phyloP scores from a whole-genome alignment of 1,284 basidiomycete genomes.

The Takashimella tepidaria region DNA sequence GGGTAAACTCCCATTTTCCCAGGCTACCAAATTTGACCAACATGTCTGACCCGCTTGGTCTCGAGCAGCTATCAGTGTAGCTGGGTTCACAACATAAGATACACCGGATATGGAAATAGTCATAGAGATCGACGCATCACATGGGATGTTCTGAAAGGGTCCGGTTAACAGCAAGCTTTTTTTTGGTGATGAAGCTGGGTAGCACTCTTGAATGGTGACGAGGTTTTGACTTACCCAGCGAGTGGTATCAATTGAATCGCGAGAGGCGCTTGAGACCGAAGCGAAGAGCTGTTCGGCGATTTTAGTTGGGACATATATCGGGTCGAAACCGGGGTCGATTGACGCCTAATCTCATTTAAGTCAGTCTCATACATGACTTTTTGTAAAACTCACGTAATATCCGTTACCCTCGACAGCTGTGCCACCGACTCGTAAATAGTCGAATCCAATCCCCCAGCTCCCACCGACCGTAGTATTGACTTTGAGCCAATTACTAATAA shows the following conservation, averaged over 20 bases:
- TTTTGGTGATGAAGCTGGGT: not conserved
- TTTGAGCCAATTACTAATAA: conserved; percentile 37
- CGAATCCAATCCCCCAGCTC: conserved; percentile 32
- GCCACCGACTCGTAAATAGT: conserved; percentile 23
- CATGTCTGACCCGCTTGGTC: conserved; percentile 26
- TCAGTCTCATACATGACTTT: too few species aligned
- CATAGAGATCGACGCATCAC: conserved; percentile 33
- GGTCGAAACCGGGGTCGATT: conserved; percentile 41
- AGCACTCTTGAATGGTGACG: too few species aligned
- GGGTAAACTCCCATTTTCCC: conserved; percentile 34
- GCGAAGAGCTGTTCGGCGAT: conserved; percentile 31
- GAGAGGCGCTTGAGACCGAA: conserved; percentile 17
- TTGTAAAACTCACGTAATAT: conserved; percentile 22
- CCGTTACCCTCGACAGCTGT: conserved; percentile 18
- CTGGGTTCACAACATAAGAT: conserved; percentile 29
- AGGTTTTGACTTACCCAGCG: conserved; percentile 40
- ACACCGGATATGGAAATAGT: conserved; percentile 25
- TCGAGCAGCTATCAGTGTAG: conserved; percentile 27
- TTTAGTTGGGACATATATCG: conserved; percentile 31
- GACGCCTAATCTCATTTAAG: conserved; percentile 28
- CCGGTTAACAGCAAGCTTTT: not conserved
- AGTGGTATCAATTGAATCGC: conserved; percentile 23
- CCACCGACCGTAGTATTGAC: conserved; percentile 21
- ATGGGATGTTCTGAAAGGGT: conserved; percentile 45
- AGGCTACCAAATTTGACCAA: conserved; percentile 38